These are phyloP conservation scores for Ceratobasidium sp. DNA, from an alignment of 1,284 basidiomycete genomes.

Conservation along the genomic window DNA sequence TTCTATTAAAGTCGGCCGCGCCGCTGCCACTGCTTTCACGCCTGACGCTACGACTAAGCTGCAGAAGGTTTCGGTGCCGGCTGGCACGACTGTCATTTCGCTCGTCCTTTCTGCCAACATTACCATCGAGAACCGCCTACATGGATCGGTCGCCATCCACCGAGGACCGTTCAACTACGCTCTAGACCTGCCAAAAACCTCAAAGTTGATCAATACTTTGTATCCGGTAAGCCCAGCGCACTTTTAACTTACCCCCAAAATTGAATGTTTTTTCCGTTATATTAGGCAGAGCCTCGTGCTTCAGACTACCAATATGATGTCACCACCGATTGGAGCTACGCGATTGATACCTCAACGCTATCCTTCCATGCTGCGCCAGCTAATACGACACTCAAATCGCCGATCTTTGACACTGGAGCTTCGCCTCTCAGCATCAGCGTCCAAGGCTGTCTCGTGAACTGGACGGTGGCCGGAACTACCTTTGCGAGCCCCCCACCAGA, in stretches of 20 bases:
- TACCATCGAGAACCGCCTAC: constrained; percentile 62
- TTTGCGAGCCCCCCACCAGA: constrained; percentile 64
- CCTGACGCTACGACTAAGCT: constrained; percentile 59
- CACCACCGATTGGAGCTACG: constrained; percentile 63
- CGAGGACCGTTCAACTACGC: constrained; percentile 68
- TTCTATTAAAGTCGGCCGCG: constrained; percentile 63
- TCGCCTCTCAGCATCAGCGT: constrained; percentile 64
- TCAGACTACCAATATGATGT: constrained; percentile 66
- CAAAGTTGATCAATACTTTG: constrained; percentile 53
- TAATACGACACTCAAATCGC: constrained; percentile 60
- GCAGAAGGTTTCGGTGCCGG: constrained; percentile 58
- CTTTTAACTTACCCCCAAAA: neutral
- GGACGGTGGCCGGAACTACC: constrained; percentile 62
- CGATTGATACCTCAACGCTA: constrained; percentile 66
- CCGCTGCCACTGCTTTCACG: constrained; percentile 53
- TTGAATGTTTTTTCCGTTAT: constrained; percentile 52
- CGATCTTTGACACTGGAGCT: constrained; percentile 65
- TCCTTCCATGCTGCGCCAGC: constrained; percentile 58
- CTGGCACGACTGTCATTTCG: constrained; percentile 61
- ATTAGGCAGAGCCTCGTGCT: constrained; percentile 61
- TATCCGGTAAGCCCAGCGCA: neutral
- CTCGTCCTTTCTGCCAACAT: constrained; percentile 63
- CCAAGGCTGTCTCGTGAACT: constrained; percentile 63
- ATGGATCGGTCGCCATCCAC: constrained; percentile 65
- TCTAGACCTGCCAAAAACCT: constrained; percentile 60